Evolutionary conservation across 2,329 filamentous ascomycete genomes (phyloP), one percentile per base, ranked within the genome.

Genomic region (Verticillium albo-atrum): DNA sequence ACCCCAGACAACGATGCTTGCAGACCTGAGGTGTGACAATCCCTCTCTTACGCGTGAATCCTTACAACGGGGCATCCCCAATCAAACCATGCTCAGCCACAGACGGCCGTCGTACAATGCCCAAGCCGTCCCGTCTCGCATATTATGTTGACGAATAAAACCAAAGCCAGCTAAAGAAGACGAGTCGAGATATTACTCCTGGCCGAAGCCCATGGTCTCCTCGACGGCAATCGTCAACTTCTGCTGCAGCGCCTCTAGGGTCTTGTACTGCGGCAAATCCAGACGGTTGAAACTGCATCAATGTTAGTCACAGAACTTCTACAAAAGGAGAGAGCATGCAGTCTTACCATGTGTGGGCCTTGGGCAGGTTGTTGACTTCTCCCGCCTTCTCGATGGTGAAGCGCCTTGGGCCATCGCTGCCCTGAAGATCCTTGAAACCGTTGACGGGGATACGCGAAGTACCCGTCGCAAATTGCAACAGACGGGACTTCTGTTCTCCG

Each of bases 381-480:
- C 95, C 95, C 37, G 93, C 92, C 79, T 98, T 98, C 75, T 99
- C 95, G 74, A 99, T 98, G 1, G 95, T 99, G 70, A 99, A 99
- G 63, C 95, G 82, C 75, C 95, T 85, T 10, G 95, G 95, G 3
- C 95, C 95, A 73, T 99, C 95, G 67, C 92, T 97, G 47, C 95
- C 95, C 75, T 99, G 95, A 56, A 99, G 80, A 81, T 99, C 95
- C 79, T 99, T 99, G 85, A 99, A 99, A 7, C 95, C 95, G 74
- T 99, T 99, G 77, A 99, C 95, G 1, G 95, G 95, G 66, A 99
- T 99, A 79, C 95, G 89, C 55, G 92, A 97, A 15, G 95, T 99
- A 74, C 95, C 95, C 9, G 95, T 99, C 1, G 95, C 95, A 73
- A 99, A 99, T 75, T 99, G 95, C 68, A 99, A 78, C 63, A 99